Evolutionary conservation across 2,329 filamentous ascomycete genomes (phyloP), one percentile per base, ranked within the genome.

Genomic region (Dendrostoma leiphaemia): DNA sequence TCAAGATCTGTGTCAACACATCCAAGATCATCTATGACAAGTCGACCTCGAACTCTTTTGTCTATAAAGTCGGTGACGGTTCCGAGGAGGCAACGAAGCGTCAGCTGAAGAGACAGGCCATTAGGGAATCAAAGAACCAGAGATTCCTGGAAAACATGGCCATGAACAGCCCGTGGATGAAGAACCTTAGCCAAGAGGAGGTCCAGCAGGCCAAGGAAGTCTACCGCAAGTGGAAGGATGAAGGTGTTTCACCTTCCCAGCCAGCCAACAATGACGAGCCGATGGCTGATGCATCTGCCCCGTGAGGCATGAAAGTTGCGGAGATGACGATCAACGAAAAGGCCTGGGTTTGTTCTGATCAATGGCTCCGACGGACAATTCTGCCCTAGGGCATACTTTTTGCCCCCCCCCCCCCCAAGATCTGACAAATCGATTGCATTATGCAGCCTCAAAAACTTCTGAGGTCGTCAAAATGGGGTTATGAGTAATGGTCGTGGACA

Each of bases 11-110:
- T 63, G 80, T 90, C 13, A 89, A 88, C 69, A 89, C 84, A 52
- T 91, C 88, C 66, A 89, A 90, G 71, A 87, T 93, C 65, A 77
- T 89, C n/a, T 92, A 88, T 74, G 84, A 85, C 53, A 82, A 86
- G 1, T 79, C 79, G 28, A 89, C 86, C 19, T 80, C 79, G 6
- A 90, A 92, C 64, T 90, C 81, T 71, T 89, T 83, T 59, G 71
- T 89, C 67, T 91, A 86, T 70, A 88, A 89, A 62, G 82, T 86
- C 65, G 79, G 82, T 59, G 78, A 89, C 63, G 83, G 84, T 70
- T 77, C 84, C 17, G 81, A 85, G 60, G 88, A 91, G 65, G 85
- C n/a, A 86, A 63, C 81, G 80, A 81, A 80, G 72, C 81, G 82
- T 51, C 83, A 85, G 72, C 71, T 63, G 13, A 61, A 63, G 41